Percentiles rank a stretch among this genome's conserved stretches.
Conservation (phyloP, 305 asterid genomes). For the Fraxinus sp. region DNA sequence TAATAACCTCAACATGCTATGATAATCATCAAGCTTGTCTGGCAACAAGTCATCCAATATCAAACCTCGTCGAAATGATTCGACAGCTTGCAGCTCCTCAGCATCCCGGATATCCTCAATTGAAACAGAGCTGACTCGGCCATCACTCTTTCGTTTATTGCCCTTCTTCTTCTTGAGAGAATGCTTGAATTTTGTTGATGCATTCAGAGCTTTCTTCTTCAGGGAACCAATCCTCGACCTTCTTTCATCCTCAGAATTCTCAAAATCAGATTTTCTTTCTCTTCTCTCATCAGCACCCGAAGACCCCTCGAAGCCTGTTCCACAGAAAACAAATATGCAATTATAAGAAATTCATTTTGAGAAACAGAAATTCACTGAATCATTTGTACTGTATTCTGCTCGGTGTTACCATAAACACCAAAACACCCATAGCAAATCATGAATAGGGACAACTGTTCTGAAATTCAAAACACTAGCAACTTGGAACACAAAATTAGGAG, state of each 20-base stretch:
- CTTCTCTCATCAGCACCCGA: conserved; percentile 83
- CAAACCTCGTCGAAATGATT: conserved; percentile 81
- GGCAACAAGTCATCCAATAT: conserved; percentile 83
- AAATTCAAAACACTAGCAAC: neutral
- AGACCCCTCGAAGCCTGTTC: conserved; percentile 89
- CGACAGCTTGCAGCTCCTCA: conserved; percentile 83
- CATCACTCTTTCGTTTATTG: conserved; percentile 79
- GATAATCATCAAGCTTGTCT: conserved; percentile 82
- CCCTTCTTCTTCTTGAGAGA: conserved; percentile 89
- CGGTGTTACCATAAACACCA: neutral
- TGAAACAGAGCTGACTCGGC: conserved; percentile 82
- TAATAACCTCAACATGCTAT: conserved; percentile 81
- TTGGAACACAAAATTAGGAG: neutral
- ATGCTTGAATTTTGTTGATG: conserved; percentile 90
- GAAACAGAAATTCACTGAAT: neutral
- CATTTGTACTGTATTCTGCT: neutral
- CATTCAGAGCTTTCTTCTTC: conserved; percentile 95
- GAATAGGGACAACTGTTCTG: neutral
- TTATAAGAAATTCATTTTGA: neutral
- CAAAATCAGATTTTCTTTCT: conserved; percentile 91
- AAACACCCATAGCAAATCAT: neutral
- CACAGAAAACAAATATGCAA: conserved; percentile 12
- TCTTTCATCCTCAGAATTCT: conserved; percentile 95
- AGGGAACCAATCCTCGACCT: conserved; percentile 76
- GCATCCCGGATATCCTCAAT: conserved; percentile 95